Evolutionary conservation across 2,329 filamentous ascomycete genomes (phyloP), one percentile per base, ranked within the genome.

Genomic region (Aspergillus neoniger): DNA sequence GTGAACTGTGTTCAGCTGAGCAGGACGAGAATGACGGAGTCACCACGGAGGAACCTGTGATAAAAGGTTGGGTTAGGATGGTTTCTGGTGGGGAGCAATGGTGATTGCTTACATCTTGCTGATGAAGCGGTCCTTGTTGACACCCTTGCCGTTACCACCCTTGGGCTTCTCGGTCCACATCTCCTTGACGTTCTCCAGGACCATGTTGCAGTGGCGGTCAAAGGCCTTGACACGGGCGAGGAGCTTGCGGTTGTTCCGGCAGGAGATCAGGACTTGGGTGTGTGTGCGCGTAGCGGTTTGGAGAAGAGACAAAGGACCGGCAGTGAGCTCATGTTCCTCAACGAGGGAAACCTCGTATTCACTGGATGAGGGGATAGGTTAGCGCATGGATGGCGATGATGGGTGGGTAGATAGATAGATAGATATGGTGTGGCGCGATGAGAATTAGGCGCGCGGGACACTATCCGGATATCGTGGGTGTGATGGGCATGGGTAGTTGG

Each of bases 171-270:
- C 95, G 9, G 93, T 97, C 95, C 95, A 99, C 94, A 99, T 98
- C 82, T 99, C 95, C 84, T 96, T 96, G 47, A 96, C 92, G 69
- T 96, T 96, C 83, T 96, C 92, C 51, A 97, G 83, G 3, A 96
- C 91, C 95, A 99, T 98, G 81, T 99, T 99, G 86, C 93, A 98
- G 80, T 99, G 95, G 63, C 95, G 86, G 80, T 99, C 95, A 77
- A 99, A 99, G 6, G 95, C 95, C 84, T 99, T 99, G 74, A 99
- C 94, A 66, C 95, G 90, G 55, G 94, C 95, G 58, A 99, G 88
- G 55, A 65, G 52, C 63, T 99, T 99, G 80, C 94, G 91, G 83
- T 98, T 98, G 86, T 96, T 97, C 68, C 95, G 92, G 81, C 94
- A 94, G 57, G 92, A 96, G 75, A 99, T 97, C 67, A 99, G 87